A percentile compares a stretch with the other conserved stretches of the same genome.
Conservation (phyloP, 2,329 filamentous ascomycete genomes). For the Colletotrichum lini region DNA sequence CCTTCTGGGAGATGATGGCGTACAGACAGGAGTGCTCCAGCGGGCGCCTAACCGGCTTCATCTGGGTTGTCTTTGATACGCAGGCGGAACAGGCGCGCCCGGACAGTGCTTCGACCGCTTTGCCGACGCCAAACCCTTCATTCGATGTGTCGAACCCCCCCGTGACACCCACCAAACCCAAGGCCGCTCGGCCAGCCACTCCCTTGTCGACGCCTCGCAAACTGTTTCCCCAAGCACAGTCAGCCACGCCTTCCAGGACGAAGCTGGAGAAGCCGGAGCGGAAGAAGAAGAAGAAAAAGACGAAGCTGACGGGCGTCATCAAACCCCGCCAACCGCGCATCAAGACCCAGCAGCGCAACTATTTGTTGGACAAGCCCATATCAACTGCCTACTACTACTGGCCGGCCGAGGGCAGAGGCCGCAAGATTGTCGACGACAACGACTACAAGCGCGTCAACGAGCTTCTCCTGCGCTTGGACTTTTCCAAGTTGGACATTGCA, state of each 20-base stretch:
- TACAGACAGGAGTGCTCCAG: conserved; percentile 96
- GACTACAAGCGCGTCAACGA: conserved; percentile 79
- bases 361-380: conserved; percentile 64
- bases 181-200: conserved; percentile 45
- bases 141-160: conserved; percentile 45
- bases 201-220: conserved; percentile 53
- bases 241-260: conserved; percentile 49
- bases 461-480: conserved; percentile 80
- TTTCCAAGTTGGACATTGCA: conserved; percentile 75
- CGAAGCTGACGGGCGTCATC: conserved; percentile 71
- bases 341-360: conserved; percentile 70
- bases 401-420: conserved; percentile 73
- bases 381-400: conserved; percentile 76
- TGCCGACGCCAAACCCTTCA: conserved; percentile 50
- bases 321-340: conserved; percentile 74
- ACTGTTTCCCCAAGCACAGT: conserved; percentile 46
- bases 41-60: conserved; percentile 91
- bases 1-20: conserved; percentile 99
- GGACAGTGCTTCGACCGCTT: conserved; percentile 25
- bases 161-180: conserved; percentile 52
- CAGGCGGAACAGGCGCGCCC: conserved; percentile 37
- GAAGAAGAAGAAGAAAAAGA: conserved; percentile 60
- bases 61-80: conserved; percentile 90
- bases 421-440: conserved; percentile 73
- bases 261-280: conserved; percentile 48